Base-by-base conservation (phyloP, 805 yeast genomes). In the Pichia eremophila region DNA sequence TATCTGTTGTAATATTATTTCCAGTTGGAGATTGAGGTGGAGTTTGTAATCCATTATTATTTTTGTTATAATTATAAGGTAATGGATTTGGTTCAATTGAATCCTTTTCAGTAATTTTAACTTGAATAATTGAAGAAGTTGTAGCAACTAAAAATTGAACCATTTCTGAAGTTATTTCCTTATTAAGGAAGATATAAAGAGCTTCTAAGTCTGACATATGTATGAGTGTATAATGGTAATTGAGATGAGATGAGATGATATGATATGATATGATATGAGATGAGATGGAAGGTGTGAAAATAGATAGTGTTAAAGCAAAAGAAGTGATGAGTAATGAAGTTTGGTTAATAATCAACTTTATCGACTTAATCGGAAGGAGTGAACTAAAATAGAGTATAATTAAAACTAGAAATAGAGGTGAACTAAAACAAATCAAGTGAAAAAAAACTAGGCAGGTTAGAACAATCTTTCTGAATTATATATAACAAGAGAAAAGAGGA, bases 81-180 rank as follows among this genome's bases (percentile, higher is more conserved):
- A 15, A 34, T 34, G 36, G 36, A 15, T 34, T 34, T 14, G 36
- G 36, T 34, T 34, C 36, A 10, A 34, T 34, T 5, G 10, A 14
- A 34, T 34, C 36, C 10, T 34, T 34, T 12, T 18, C 10, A 22
- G 25, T 22, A 22, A 22, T 22, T 27, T 43, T 73, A 60, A 45
- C 60, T 54, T 27, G 73, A 49, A 80, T 78, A 40, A 80, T 74
- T 2, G 83, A 72, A 43, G 68, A 63, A 19, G 85, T 80, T 43
- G 83, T 78, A 35, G 78, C 69, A 5, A 75, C 85, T 51, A 80
- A 67, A 53, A 74, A 73, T 29, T 71, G 68, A 17, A 80, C 72
- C 86, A 80, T 80, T 44, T 78, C 79, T 19, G 70, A 58, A 39
- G 70, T 65, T 43, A 80, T 83, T 19, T 82, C 77, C 56, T 70